Base-by-base conservation (phyloP, 1,284 basidiomycete genomes). In the Papiliotrema terrestris region DNA sequence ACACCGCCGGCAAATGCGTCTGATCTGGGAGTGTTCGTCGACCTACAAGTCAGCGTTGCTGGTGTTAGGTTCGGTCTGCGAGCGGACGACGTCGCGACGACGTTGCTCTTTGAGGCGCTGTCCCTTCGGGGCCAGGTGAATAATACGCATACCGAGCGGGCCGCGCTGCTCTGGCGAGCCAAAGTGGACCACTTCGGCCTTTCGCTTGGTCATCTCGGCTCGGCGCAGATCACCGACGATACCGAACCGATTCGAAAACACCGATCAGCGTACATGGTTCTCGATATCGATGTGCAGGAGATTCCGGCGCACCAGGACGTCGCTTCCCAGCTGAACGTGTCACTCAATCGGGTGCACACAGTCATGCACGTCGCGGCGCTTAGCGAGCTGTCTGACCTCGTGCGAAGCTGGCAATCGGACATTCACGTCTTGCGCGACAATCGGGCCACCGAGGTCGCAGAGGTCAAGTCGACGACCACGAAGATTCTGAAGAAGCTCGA, bases 301-400 rank as follows among this genome's bases (percentile, higher is more conserved):
- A 57, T 56, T 8, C 73, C 76, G 1, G 60, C 60, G 13, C 59
- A 62, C 14, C 43, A 49, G 23, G 53, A 41, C 20, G 46, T 54
- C 43, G 56, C 66, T 9, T 59, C 73, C 22, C 56, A 63, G 41
- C 60, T 80, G 17, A 79, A 84, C 42, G 59, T 92, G 29, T 73
- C 76, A 1, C 74, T 93, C 23, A 83, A 83, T 6, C 88, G 87
- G 69, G 84, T 91, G 6, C 90, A 95, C 69, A 90, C 91, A 0
- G 88, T 94, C 45, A 86, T 94, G 86, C 91, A 93, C 71, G 86
- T 92, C 17, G 89, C 88, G 57, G 92, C 92, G 0, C 85, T 95
- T 49, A 86, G 87, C 35, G 89, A 93, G 68, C 78, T 95, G 13
- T 88, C 87, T 15, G 92, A 95, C 70, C 88, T 93, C 55, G 76